A percentile compares a stretch with the other conserved stretches of the same genome.
Conservation (phyloP, 305 asterid species). For the Fraxinus baroniana region DNA sequence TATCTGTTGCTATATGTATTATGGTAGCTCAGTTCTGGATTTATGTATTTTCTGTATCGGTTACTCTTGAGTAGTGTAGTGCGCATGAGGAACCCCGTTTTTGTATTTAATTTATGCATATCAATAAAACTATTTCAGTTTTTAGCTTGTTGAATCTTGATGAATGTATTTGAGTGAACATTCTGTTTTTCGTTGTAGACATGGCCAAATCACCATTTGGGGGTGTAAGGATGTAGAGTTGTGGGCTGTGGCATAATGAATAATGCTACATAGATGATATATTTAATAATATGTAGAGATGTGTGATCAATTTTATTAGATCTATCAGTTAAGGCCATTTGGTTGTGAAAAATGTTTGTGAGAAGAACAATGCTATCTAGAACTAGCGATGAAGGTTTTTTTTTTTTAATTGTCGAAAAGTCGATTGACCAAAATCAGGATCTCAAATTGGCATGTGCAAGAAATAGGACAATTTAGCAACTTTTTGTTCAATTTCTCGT, state of each 20-base stretch:
- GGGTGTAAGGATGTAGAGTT: neutral
- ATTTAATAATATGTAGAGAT: neutral
- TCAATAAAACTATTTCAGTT: neutral
- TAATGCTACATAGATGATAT: neutral
- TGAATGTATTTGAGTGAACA: neutral
- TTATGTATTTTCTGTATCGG: neutral
- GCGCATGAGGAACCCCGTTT: neutral
- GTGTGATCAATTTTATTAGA: neutral
- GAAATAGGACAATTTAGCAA: neutral
- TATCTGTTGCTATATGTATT: slow-evolving; percentile 20
- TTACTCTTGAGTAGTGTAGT: neutral
- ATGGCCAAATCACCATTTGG: neutral
- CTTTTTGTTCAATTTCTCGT: neutral
- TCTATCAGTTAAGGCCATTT: no score
- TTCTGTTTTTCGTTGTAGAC: neutral
- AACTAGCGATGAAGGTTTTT: neutral
- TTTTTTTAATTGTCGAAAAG: no score
- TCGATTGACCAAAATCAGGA: no score
- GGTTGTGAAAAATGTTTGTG: neutral
- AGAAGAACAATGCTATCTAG: neutral
- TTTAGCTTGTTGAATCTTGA: neutral
- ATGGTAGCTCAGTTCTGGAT: slow-evolving; percentile 4
- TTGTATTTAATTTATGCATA: neutral
- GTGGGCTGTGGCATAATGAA: neutral
- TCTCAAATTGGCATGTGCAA: neutral